Percentiles rank a stretch among this genome's conserved stretches.
Conservation (phyloP, 2,329 filamentous ascomycete species). For the Monosporascus cannonballus region DNA sequence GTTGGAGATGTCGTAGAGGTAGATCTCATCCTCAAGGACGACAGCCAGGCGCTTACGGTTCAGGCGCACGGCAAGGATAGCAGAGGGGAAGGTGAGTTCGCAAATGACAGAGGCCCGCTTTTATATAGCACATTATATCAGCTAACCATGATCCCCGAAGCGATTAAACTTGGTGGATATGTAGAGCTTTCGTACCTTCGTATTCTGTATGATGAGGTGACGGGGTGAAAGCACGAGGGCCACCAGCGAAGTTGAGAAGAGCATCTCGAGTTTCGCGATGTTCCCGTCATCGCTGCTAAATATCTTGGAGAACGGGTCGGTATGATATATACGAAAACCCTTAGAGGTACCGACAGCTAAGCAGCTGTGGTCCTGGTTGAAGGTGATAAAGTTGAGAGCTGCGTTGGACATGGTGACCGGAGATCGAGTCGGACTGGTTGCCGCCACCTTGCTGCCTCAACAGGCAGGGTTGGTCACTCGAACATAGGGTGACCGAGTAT, state of each 20-base stretch:
- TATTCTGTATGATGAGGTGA: constrained; percentile 93
- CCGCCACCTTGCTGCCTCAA: not conserved
- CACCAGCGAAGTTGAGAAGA: constrained; percentile 95
- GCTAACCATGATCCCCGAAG: not conserved
- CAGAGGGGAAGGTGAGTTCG: constrained; percentile 97
- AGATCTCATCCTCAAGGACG: constrained; percentile 91
- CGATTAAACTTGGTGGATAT: not conserved
- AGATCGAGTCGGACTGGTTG: not conserved
- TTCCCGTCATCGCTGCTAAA: constrained; percentile 94
- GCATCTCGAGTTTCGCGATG: constrained; percentile 95
- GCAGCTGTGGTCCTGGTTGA: constrained; percentile 98
- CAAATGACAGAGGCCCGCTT: constrained; percentile 78
- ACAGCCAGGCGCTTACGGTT: constrained; percentile 93
- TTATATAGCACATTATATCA: not conserved
- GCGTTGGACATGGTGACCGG: constrained; percentile 54
- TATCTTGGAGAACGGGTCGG: constrained; percentile 90
- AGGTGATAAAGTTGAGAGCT: constrained; percentile 94
- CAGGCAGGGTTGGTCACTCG: not conserved
- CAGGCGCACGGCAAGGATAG: constrained; percentile 85
- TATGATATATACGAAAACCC: constrained; percentile 94
- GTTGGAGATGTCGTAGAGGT: constrained; percentile 97
- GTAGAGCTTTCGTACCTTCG: constrained; percentile 37
- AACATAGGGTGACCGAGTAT: not conserved
- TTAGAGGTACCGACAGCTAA: constrained; percentile 90
- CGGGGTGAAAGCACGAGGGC: constrained; percentile 88